Evolutionary conservation across 169 alveolate genomes (phyloP), one percentile per base, ranked within the genome.

Genomic region (Plasmodium adleri): DNA sequence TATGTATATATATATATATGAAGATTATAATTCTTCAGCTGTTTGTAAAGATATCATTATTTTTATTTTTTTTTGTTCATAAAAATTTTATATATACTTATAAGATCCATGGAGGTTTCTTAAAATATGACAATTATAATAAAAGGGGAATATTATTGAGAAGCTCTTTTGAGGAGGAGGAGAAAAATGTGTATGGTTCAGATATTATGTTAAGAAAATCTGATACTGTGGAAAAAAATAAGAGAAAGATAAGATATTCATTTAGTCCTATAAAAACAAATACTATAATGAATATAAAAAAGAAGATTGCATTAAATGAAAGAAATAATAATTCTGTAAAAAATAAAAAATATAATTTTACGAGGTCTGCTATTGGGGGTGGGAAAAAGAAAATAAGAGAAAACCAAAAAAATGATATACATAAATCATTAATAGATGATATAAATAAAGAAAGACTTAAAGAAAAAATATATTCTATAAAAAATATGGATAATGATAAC

Each of bases 381-480:
- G 7, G 8, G 20, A 56, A 56, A 67, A 66, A 58, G 13, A 47
- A 47, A 43, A 10, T 39, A 86, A 86, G 22, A 58, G 28, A 2
- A 47, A 49, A 24, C 49, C 63, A 45, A 60, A 86, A 71, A 62
- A 86, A 72, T 45, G 73, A 86, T 24, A 72, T 86, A 45, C 87
- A 86, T 17, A 86, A 86, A 86, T 72, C 76, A 2, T 74, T 86
- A 71, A 70, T 86, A 22, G 72, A 86, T 59, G 70, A 72, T 54
- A 72, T 86, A 47, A 70, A 86, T 58, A 72, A 86, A 43, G 88
- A 86, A 56, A 60, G 24, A 26, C 10, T 86, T 13, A 71, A 71
- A 17, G 87, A 71, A 72, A 28, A 73, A n/a, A 52, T 86, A 50
- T 28, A 71, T 43, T 15, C 32, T 5, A 28, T 86, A 54, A 87